phyloP scores from a whole-genome alignment of 257 asterid species.

The Solanum acaule region DNA sequence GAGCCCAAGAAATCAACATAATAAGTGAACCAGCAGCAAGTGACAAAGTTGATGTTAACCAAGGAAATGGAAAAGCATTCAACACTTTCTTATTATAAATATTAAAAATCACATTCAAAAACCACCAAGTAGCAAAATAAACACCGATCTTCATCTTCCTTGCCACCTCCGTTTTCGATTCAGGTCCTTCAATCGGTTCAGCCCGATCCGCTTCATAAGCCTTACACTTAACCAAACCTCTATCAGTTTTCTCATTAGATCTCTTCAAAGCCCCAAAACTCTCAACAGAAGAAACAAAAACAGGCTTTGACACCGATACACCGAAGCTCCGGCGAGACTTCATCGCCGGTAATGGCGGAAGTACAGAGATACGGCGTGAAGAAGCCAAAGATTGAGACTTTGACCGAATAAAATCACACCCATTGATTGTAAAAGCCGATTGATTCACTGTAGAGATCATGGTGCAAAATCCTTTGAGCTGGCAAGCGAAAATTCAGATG shows the following conservation, averaged over 20 bases:
- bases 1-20: conserved; percentile 83
- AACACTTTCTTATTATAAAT: conserved; percentile 88
- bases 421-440: conserved; percentile 18
- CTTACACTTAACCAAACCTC: conserved; percentile 35
- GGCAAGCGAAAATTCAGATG: not conserved
- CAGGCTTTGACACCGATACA: conserved; percentile 36
- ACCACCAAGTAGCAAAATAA: conserved; percentile 95
- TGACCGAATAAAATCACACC: conserved; percentile 31
- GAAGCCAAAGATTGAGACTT: not conserved
- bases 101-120: conserved; percentile 78
- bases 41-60: conserved; percentile 91
- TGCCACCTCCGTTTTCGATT: conserved; percentile 45
- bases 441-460: conserved; percentile 69
- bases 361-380: not conserved
- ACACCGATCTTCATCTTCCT: conserved; percentile 75
- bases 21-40: conserved; percentile 86
- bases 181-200: conserved; percentile 34
- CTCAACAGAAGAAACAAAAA: conserved; percentile 25
- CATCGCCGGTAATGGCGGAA: conserved; percentile 22
- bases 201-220: conserved; percentile 77
- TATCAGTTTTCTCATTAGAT: conserved; percentile 4
- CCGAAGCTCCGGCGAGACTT: conserved; percentile 12
- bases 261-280: conserved; percentile 2
- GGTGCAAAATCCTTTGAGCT: not conserved
- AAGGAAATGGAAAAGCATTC: conserved; percentile 83